phyloP scores from a whole-genome alignment of 495 filamentous ascomycete species.

The Tuber aestivum region DNA sequence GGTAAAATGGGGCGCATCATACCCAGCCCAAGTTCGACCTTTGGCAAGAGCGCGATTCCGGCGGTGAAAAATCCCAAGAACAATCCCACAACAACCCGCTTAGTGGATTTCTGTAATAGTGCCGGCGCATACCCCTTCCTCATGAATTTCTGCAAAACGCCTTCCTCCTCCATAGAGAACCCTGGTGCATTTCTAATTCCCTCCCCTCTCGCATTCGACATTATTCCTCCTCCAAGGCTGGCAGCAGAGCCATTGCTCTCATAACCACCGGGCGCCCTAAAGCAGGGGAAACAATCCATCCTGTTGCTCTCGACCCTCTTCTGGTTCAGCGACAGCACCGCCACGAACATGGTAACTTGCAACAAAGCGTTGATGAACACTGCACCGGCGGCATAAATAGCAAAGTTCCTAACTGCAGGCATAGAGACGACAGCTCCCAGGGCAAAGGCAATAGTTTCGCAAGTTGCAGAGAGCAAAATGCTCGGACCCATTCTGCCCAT shows the following conservation, averaged over 20 bases:
- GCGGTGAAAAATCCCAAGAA: constrained; percentile 87
- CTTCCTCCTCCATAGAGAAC: constrained; percentile 69
- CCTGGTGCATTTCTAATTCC: constrained; percentile 44
- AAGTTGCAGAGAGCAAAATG: constrained; percentile 88
- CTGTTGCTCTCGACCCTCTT: constrained; percentile 73
- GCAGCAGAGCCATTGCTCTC: constrained; percentile 20
- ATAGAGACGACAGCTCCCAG: constrained; percentile 92
- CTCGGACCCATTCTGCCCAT: constrained; percentile 92
- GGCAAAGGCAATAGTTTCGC: constrained; percentile 87
- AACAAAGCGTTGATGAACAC: constrained; percentile 94
- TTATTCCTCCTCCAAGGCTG: constrained; percentile 40
- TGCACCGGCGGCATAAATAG: constrained; percentile 89
- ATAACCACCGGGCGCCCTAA: constrained; percentile 48
- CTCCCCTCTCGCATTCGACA: constrained; percentile 45
- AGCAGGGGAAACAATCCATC: constrained; percentile 89
- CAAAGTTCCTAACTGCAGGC: constrained; percentile 96
- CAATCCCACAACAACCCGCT: constrained; percentile 63
- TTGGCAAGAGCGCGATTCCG: constrained; percentile 73
- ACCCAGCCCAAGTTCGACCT: constrained; percentile 70
- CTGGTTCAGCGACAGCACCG: constrained; percentile 86
- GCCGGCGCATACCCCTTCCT: constrained; percentile 78
- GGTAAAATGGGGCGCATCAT: constrained; percentile 7
- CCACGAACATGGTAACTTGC: constrained; percentile 93
- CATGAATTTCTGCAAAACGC: constrained; percentile 73
- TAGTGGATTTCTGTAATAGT: constrained; percentile 70